phyloP scores from a whole-genome alignment of 179 eudicot species.

The Camellia oleifera region DNA sequence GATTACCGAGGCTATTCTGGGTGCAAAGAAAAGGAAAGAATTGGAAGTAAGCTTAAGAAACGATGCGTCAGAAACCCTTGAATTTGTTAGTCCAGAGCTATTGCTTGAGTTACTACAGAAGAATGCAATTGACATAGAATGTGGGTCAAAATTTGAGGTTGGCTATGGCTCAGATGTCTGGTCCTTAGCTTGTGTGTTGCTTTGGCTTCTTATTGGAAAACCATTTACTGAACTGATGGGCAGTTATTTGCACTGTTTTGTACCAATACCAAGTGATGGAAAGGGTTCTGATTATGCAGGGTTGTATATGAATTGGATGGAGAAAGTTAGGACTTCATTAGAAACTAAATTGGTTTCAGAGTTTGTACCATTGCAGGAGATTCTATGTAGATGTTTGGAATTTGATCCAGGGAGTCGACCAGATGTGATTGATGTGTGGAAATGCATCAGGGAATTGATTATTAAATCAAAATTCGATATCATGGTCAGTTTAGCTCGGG shows the following conservation, averaged over 20 bases:
- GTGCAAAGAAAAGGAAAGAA: constrained; percentile 15
- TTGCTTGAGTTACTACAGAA: constrained; percentile 37
- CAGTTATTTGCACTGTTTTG: constrained; percentile 26
- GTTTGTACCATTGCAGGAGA: constrained; percentile 29
- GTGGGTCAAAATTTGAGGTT: constrained; percentile 20
- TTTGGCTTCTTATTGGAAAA: constrained; percentile 56
- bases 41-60: constrained; percentile 21
- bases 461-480: constrained; percentile 25
- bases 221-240: constrained; percentile 39
- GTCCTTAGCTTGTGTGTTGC: constrained; percentile 64
- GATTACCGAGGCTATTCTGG: constrained; percentile 19
- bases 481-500: constrained; percentile 19
- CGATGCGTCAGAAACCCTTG: constrained; percentile 26
- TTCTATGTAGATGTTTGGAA: constrained; percentile 52
- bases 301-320: constrained; percentile 39
- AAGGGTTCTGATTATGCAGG: constrained; percentile 26
- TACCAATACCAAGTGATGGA: constrained; percentile 22
- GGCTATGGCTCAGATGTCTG: constrained; percentile 63
- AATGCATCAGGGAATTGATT: constrained; percentile 43
- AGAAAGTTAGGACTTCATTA: constrained; percentile 27
- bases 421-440: constrained; percentile 51
- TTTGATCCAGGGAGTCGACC: constrained; percentile 57
- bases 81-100: constrained; percentile 68
- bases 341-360: constrained; percentile 30
- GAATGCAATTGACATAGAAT: constrained; percentile 39